Evolutionary conservation across 257 asterid species (phyloP).

Genomic region (Mitragyna speciosa): DNA sequence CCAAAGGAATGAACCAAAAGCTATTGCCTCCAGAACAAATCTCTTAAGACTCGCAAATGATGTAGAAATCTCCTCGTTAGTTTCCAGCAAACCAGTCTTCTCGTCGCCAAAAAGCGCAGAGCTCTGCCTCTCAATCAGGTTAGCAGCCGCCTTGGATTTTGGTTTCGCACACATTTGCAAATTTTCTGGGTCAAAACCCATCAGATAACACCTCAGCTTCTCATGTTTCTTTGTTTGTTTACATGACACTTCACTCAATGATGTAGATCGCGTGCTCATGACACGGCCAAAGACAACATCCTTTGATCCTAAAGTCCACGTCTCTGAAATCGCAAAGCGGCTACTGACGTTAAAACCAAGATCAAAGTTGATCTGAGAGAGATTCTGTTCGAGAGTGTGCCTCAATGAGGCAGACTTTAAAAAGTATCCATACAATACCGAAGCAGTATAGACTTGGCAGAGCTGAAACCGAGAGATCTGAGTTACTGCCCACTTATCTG

Average conservation of each 20-base stretch:
- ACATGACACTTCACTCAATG: constrained; percentile 34
- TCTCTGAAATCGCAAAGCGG: constrained; percentile 28
- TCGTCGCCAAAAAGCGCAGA: constrained; percentile 66
- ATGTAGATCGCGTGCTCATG: constrained; percentile 26
- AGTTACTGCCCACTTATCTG: constrained; percentile 59
- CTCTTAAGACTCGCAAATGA: constrained; percentile 84
- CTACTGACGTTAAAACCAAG: constrained; percentile 17
- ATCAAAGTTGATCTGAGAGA: constrained; percentile 28
- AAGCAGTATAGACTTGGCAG: constrained; percentile 57
- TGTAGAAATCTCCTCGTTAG: constrained; percentile 46
- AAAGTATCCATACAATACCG: constrained; percentile 77
- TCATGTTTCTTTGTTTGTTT: constrained; percentile 23
- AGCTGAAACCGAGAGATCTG: constrained; percentile 43
- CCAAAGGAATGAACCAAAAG: constrained; percentile 83
- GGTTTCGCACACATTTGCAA: constrained; percentile 69
- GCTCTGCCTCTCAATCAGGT: constrained; percentile 64
- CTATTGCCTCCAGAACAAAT: constrained; percentile 77
- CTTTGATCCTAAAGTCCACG: constrained; percentile 35
- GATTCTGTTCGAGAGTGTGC: constrained; percentile 55
- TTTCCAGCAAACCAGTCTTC: constrained; percentile 39
- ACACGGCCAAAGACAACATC: constrained; percentile 28
- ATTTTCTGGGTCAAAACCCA: constrained; percentile 58
- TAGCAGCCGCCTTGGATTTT: constrained; percentile 62
- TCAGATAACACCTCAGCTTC: constrained; percentile 49
- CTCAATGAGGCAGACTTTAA: constrained; percentile 71